Percentiles rank a stretch among this genome's conserved stretches.
phyloP scores from a whole-genome alignment of 805 yeast genomes.

The Candida oleophila region DNA sequence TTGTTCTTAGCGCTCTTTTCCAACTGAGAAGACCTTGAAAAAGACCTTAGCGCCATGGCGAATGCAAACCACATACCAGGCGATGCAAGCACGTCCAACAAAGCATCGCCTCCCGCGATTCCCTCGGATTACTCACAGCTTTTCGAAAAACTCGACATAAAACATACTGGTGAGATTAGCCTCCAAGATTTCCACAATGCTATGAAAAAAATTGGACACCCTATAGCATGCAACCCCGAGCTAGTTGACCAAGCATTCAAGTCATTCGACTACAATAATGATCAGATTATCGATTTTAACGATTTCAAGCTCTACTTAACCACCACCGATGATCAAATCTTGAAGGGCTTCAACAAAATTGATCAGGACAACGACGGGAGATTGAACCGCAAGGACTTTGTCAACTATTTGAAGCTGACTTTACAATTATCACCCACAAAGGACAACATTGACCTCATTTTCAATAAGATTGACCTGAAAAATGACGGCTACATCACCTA shows the following conservation, averaged over 20 bases:
- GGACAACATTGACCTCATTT: conserved; percentile 53
- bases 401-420: conserved; percentile 54
- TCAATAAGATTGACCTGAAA: conserved; percentile 53
- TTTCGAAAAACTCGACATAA: conserved; percentile 35
- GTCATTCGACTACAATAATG: conserved; percentile 58
- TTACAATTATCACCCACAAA: conserved; percentile 55
- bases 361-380: conserved; percentile 75
- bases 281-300: conserved; percentile 55
- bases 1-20: background rate
- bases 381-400: conserved; percentile 64
- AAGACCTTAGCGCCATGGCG: background rate
- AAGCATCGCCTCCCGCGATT: background rate
- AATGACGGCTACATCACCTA: conserved; percentile 70
- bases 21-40: background rate
- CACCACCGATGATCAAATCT: conserved; percentile 70
- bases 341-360: conserved; percentile 62
- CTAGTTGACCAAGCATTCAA: conserved; percentile 58
- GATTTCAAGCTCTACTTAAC: conserved; percentile 66
- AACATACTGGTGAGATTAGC: conserved; percentile 48
- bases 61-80: background rate
- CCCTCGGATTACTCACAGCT: conserved; percentile 27
- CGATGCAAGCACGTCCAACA: background rate
- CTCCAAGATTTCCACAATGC: conserved; percentile 49
- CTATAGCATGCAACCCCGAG: conserved; percentile 58
- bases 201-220: conserved; percentile 53